Conservation (phyloP, 371 early-diverging fungal genomes). For the Umbelopsis sp. region DNA sequence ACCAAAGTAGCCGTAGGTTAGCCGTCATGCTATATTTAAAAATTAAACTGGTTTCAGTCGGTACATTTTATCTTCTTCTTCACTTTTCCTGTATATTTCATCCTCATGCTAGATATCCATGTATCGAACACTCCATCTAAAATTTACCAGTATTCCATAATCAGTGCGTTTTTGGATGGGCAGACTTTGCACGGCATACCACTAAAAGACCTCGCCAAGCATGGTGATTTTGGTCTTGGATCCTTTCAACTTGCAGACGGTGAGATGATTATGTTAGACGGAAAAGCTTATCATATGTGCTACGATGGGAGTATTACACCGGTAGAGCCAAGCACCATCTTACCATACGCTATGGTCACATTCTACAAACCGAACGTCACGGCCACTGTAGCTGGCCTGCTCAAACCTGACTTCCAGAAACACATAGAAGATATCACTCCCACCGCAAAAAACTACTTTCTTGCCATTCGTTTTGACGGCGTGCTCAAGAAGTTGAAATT, state of each 20-base stretch:
- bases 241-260: constrained; percentile 6
- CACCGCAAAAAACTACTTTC: constrained; percentile 1
- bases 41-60: not conserved
- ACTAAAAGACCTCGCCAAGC: not conserved
- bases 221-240: constrained; percentile 1
- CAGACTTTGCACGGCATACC: not conserved
- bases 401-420: not conserved
- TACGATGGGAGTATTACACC: not conserved
- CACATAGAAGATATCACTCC: not conserved
- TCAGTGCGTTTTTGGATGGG: not conserved
- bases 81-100: not conserved
- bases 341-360: not conserved
- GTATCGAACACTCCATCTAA: not conserved
- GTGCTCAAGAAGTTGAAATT: not conserved
- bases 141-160: constrained; percentile 7
- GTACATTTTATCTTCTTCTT: not conserved
- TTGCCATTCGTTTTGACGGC: not conserved
- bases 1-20: too few species aligned
- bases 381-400: not conserved
- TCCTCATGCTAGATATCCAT: too few species aligned
- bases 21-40: too few species aligned
- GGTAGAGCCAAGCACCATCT: not conserved
- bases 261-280: not conserved
- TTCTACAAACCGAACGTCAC: not conserved
- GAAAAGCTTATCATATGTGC: not conserved